A percentile compares a stretch with the other conserved stretches of the same genome.
These are phyloP conservation scores for Starmerella ratchasimensis DNA, from an alignment of 805 yeast species.

Conservation along the genomic window DNA sequence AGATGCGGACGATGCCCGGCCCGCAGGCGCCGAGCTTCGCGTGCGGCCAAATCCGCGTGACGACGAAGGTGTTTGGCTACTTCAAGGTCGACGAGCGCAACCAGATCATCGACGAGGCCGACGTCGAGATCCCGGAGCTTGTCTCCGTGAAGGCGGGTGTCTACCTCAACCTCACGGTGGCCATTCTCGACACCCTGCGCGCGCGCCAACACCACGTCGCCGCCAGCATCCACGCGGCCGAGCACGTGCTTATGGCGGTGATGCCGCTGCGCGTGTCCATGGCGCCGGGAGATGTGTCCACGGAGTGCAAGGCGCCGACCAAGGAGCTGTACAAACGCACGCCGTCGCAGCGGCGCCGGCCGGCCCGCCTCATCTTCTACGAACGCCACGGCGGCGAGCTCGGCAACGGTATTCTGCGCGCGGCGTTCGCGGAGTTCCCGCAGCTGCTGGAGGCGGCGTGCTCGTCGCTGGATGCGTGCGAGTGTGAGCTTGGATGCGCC, in stretches of 20 bases:
- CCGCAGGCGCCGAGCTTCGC: neutral
- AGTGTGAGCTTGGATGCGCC: constrained; percentile 55
- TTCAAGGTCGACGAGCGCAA: constrained; percentile 69
- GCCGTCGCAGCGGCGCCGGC: constrained; percentile 59
- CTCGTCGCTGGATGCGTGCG: constrained; percentile 47
- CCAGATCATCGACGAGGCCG: constrained; percentile 83
- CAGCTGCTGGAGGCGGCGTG: constrained; percentile 49
- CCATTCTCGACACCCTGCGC: constrained; percentile 45
- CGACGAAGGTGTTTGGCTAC: constrained; percentile 77
- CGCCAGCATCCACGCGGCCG: constrained; percentile 94
- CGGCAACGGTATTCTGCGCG: constrained; percentile 68
- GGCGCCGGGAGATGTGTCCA: constrained; percentile 53
- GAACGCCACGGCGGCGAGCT: constrained; percentile 70
- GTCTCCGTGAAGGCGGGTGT: constrained; percentile 58
- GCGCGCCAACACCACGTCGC: constrained; percentile 54
- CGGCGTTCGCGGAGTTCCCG: constrained; percentile 68
- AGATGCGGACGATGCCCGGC: constrained; percentile 13
- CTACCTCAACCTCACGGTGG: constrained; percentile 75
- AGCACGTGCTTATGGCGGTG: constrained; percentile 73
- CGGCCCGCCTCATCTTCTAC: constrained; percentile 72
- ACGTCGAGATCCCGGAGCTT: constrained; percentile 80
- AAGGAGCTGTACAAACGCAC: constrained; percentile 70
- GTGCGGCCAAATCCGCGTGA: constrained; percentile 56
- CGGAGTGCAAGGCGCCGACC: constrained; percentile 96
- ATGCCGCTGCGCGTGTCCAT: constrained; percentile 61